A percentile compares a stretch with the other conserved stretches of the same genome.
These are phyloP conservation scores for Oryza rufipogon DNA, from an alignment of 176 grass and related monocot genomes.

Conservation along the genomic window DNA sequence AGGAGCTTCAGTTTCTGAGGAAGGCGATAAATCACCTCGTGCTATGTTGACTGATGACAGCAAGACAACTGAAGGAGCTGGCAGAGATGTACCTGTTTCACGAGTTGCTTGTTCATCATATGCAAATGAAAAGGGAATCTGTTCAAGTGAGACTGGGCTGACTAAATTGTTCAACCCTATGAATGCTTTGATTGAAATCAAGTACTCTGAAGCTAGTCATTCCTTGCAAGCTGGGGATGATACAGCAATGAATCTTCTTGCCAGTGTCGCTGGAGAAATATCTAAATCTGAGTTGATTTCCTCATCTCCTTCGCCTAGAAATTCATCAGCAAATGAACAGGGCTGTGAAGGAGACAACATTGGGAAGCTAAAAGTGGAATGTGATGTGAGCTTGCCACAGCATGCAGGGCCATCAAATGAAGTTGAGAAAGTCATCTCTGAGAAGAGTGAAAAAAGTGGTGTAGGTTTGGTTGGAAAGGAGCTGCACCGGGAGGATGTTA, in stretches of 20 bases:
- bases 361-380: slow-evolving; percentile 51
- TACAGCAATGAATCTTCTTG: slow-evolving; percentile 90
- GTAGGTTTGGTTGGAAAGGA: slow-evolving; percentile 37
- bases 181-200: slow-evolving; percentile 96
- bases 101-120: slow-evolving; percentile 54
- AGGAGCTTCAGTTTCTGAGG: slow-evolving; percentile 53
- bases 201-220: slow-evolving; percentile 68
- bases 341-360: slow-evolving; percentile 41
- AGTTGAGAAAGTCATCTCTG: slow-evolving; percentile 8
- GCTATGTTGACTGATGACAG: slow-evolving; percentile 45
- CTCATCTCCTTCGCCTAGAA: slow-evolving; percentile 47
- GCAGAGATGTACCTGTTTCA: slow-evolving; percentile 46
- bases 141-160: slow-evolving; percentile 40
- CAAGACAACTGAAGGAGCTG: slow-evolving; percentile 50
- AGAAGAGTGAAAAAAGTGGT: slow-evolving; percentile 48
- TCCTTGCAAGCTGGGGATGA: slow-evolving; percentile 71
- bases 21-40: slow-evolving; percentile 68
- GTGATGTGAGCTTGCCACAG: slow-evolving; percentile 25
- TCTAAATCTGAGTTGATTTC: slow-evolving; percentile 74
- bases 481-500: background rate
- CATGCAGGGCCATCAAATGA: slow-evolving; percentile 27
- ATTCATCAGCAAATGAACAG: slow-evolving; percentile 50
- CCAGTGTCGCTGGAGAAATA: slow-evolving; percentile 90
- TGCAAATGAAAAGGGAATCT: slow-evolving; percentile 58
- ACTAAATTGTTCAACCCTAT: slow-evolving; percentile 82